Conservation (phyloP, 805 yeast genomes). For the Wickerhamomyces xylosicus region DNA sequence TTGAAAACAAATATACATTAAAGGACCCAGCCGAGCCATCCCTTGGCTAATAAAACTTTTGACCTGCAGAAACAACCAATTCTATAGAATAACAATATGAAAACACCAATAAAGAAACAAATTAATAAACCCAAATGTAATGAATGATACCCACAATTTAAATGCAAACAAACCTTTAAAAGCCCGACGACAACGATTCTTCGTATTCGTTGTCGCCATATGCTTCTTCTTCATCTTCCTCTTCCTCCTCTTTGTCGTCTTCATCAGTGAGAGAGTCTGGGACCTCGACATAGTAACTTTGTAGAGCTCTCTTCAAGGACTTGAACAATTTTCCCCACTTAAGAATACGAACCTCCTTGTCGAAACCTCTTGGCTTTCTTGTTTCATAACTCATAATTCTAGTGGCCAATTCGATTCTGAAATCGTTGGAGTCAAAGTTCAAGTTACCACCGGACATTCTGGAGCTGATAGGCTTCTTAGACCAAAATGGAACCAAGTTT, state of each 20-base stretch:
- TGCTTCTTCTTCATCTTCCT: slow-evolving; percentile 1
- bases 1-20: too few species aligned
- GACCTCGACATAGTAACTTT: slow-evolving; percentile 52
- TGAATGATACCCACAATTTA: too few species aligned
- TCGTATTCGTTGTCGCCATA: too few species aligned
- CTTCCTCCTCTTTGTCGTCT: neutral
- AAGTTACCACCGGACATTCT: slow-evolving; percentile 12
- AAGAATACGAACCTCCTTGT: slow-evolving; percentile 54
- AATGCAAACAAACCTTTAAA: too few species aligned
- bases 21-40: too few species aligned
- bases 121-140: neutral
- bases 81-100: too few species aligned
- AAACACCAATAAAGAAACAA: neutral
- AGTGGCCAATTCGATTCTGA: slow-evolving; percentile 45
- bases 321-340: slow-evolving; percentile 51
- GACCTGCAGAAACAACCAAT: too few species aligned
- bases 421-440: slow-evolving; percentile 19
- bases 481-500: slow-evolving; percentile 60
- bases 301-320: slow-evolving; percentile 53
- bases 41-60: too few species aligned
- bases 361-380: slow-evolving; percentile 59
- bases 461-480: slow-evolving; percentile 45
- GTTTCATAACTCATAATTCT: slow-evolving; percentile 54
- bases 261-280: slow-evolving; percentile 22
- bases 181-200: too few species aligned